A percentile compares a stretch with the other conserved stretches of the same genome.
Evolutionary conservation across 805 yeast genomes (phyloP).

Genomic region (Saccharomycopsis microspora): DNA sequence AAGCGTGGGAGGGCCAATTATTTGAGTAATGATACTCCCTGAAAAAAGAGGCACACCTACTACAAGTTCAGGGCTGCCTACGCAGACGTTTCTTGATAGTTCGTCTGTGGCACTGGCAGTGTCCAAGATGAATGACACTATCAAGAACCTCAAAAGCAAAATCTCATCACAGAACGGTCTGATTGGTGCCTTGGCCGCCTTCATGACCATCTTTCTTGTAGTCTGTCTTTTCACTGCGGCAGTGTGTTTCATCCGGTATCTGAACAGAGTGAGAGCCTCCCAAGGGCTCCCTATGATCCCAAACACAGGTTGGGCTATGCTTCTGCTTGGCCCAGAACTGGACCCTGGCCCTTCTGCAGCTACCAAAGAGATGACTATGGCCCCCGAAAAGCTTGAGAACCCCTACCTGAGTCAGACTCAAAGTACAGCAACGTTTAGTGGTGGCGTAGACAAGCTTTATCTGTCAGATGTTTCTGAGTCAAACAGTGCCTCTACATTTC

Average conservation of each 20-base stretch:
- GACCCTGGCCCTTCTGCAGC: not conserved
- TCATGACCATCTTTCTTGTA: slow-evolving; percentile 2
- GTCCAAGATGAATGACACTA: not conserved
- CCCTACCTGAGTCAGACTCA: too few relatives aligned
- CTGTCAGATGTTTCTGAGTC: too few relatives aligned
- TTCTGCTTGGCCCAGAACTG: slow-evolving; percentile 7
- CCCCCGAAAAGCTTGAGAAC: too few relatives aligned
- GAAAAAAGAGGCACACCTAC: not conserved
- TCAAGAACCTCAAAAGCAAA: not conserved
- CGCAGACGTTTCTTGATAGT: slow-evolving; percentile 1
- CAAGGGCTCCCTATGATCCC: slow-evolving; percentile 1
- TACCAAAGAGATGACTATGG: too few relatives aligned
- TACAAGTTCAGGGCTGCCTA: not conserved
- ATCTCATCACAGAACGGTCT: not conserved
- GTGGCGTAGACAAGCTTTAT: too few relatives aligned
- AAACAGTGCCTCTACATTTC: too few relatives aligned
- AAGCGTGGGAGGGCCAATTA: not conserved
- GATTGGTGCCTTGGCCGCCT: slow-evolving; percentile 2
- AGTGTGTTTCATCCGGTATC: not conserved
- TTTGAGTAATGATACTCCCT: too few relatives aligned
- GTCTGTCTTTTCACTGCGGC: not conserved
- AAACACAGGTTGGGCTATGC: slow-evolving; percentile 11
- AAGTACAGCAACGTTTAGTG: too few relatives aligned
- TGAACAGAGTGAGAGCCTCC: slow-evolving; percentile 6
- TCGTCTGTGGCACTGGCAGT: slow-evolving; percentile 3